Evolutionary conservation across 1,284 basidiomycete species (phyloP).

Genomic region (Inonotus obliquus): DNA sequence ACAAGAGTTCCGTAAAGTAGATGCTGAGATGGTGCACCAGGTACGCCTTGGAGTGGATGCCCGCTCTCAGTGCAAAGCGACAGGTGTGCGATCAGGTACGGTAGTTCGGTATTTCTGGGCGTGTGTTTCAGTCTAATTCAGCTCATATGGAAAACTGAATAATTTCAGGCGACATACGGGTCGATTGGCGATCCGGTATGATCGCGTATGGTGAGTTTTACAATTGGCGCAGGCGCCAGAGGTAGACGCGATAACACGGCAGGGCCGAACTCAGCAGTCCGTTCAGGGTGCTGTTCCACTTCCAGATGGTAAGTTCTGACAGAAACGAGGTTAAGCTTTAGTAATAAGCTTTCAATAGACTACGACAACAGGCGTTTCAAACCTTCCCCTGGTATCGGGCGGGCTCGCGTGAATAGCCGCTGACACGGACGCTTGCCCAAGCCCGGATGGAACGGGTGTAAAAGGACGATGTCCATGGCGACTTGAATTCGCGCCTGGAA

Average conservation of each 20-base stretch:
- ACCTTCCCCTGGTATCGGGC: slow-evolving; percentile 19
- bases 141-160: background rate
- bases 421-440: slow-evolving; percentile 12
- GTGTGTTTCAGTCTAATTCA: slow-evolving; percentile 8
- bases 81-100: slow-evolving; percentile 78
- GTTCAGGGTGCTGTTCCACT: slow-evolving; percentile 75
- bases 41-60: slow-evolving; percentile 46
- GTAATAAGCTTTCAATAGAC: slow-evolving; percentile 22
- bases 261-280: slow-evolving; percentile 74
- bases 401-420: slow-evolving; percentile 7
- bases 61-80: slow-evolving; percentile 67
- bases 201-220: slow-evolving; percentile 72
- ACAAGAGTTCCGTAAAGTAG: slow-evolving; percentile 83
- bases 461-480: slow-evolving; percentile 7
- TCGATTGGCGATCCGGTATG: slow-evolving; percentile 57
- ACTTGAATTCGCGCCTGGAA: slow-evolving; percentile 14
- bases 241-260: slow-evolving; percentile 75
- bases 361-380: slow-evolving; percentile 8
- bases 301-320: slow-evolving; percentile 71
- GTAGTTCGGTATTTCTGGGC: slow-evolving; percentile 52
- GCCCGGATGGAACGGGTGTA: slow-evolving; percentile 9
- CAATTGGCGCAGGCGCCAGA: slow-evolving; percentile 75
- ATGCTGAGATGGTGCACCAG: slow-evolving; percentile 41
- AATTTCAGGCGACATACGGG: slow-evolving; percentile 48
- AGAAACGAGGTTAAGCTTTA: slow-evolving; percentile 17